These are phyloP conservation scores for Talaromyces sp. DNA, from an alignment of 2,329 filamentous ascomycete species.

Conservation along the genomic window DNA sequence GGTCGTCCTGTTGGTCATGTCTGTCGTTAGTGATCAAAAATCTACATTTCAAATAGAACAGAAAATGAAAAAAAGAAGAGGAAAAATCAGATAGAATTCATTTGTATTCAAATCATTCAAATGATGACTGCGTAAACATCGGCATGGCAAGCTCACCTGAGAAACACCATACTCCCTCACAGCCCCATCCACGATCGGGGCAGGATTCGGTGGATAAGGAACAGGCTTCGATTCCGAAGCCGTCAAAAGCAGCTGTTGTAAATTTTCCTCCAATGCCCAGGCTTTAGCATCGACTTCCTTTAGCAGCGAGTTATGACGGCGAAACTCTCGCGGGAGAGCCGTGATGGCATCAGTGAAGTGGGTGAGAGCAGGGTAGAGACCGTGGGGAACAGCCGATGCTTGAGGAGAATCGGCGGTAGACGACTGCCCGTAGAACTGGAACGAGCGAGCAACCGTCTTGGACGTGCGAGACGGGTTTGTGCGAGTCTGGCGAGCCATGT, in stretches of 20 bases:
- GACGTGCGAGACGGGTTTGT: slow-evolving; percentile 46
- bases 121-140: neutral
- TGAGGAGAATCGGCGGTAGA: slow-evolving; percentile 17
- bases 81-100: neutral
- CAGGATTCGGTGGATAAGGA: slow-evolving; percentile 27
- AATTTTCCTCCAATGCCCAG: slow-evolving; percentile 75
- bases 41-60: slow-evolving; percentile 1
- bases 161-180: slow-evolving; percentile 28
- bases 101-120: neutral
- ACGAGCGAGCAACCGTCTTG: slow-evolving; percentile 36
- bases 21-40: neutral
- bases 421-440: slow-evolving; percentile 32
- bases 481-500: slow-evolving; percentile 41
- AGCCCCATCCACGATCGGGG: slow-evolving; percentile 29
- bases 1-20: slow-evolving; percentile 17
- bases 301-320: slow-evolving; percentile 88
- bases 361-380: slow-evolving; percentile 60
- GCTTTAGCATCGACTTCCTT: slow-evolving; percentile 98
- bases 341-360: slow-evolving; percentile 88
- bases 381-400: slow-evolving; percentile 29
- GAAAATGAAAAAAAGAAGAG: neutral
- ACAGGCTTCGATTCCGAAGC: slow-evolving; percentile 29
- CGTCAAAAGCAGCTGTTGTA: slow-evolving; percentile 63
- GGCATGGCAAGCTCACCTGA: slow-evolving; percentile 17
- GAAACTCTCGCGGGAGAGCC: slow-evolving; percentile 88